A percentile compares a stretch with the other conserved stretches of the same genome.
phyloP scores from a whole-genome alignment of 768 basidiomycete species.

The Amanita jacksonii region DNA sequence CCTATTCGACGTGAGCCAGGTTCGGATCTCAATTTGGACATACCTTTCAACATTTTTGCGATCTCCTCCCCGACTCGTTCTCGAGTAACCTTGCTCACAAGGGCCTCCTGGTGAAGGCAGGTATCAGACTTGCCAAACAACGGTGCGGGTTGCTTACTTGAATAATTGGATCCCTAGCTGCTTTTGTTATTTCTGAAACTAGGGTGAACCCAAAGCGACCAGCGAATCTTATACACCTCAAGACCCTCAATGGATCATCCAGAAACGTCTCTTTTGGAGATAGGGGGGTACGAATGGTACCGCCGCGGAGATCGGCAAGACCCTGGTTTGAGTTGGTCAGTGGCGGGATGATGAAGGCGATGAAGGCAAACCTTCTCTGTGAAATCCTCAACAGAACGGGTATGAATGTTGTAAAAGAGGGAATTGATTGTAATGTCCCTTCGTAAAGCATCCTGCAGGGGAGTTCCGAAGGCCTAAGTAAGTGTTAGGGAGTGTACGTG shows the following conservation, averaged over 20 bases:
- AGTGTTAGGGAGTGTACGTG: neutral
- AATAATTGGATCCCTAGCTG: slow-evolving; percentile 51
- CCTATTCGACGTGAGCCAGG: slow-evolving; percentile 32
- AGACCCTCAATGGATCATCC: slow-evolving; percentile 90
- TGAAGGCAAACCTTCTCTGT: slow-evolving; percentile 53
- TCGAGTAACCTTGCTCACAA: slow-evolving; percentile 74
- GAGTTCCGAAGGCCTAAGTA: slow-evolving; percentile 79
- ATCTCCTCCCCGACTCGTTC: slow-evolving; percentile 91
- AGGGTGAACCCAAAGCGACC: slow-evolving; percentile 82
- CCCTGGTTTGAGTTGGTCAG: slow-evolving; percentile 39
- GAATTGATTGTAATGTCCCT: slow-evolving; percentile 95
- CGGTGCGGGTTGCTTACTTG: slow-evolving; percentile 34
- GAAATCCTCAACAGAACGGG: slow-evolving; percentile 75
- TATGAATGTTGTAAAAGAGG: slow-evolving; percentile 93
- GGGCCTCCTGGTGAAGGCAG: slow-evolving; percentile 39
- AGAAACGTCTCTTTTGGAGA: slow-evolving; percentile 80
- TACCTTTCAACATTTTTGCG: slow-evolving; percentile 89
- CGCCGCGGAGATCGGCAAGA: slow-evolving; percentile 68
- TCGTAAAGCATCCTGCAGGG: slow-evolving; percentile 80
- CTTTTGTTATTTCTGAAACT: slow-evolving; percentile 53
- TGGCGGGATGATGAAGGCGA: slow-evolving; percentile 8
- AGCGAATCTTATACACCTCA: slow-evolving; percentile 87
- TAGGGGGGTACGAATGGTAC: slow-evolving; percentile 82
- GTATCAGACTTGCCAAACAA: slow-evolving; percentile 18
- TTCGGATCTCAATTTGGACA: slow-evolving; percentile 4